These are phyloP conservation scores for Phytophthora vignae DNA, from an alignment of 352 stramenopile species.

Conservation along the genomic window DNA sequence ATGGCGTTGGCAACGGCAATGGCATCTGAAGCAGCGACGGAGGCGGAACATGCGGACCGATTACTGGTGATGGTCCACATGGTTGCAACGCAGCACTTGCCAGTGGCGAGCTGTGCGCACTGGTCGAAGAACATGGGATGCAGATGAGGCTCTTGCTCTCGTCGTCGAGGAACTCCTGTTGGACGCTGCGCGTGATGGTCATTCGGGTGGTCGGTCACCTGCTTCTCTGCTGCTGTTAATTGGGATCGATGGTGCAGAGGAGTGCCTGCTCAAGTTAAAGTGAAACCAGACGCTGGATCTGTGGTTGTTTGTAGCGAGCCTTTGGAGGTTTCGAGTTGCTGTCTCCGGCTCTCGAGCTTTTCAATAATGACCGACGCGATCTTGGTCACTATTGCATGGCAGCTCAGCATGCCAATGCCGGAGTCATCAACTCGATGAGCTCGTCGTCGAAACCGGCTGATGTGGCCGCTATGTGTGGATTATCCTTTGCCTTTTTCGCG, in stretches of 20 bases:
- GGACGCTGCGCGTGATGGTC: constrained; percentile 48
- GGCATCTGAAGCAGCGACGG: background rate
- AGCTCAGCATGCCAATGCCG: background rate
- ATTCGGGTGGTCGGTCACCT: constrained; percentile 22
- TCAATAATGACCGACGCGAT: constrained; percentile 30
- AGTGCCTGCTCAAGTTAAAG: constrained; percentile 14
- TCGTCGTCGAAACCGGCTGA: background rate
- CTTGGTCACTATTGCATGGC: constrained; percentile 14
- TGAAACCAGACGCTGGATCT: background rate
- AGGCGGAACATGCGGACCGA: background rate
- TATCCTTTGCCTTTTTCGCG: constrained; percentile 12
- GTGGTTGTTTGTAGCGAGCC: constrained; percentile 5
- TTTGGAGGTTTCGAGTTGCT: constrained; percentile 9
- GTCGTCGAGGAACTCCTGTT: constrained; percentile 47
- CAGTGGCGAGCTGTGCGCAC: constrained; percentile 3
- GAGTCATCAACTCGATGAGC: background rate
- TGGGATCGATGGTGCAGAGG: constrained; percentile 1
- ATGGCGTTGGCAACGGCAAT: background rate
- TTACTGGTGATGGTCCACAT: background rate
- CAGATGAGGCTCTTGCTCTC: constrained; percentile 45
- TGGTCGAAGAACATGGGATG: constrained; percentile 30
- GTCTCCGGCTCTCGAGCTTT: constrained; percentile 9
- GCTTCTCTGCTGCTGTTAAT: constrained; percentile 1
- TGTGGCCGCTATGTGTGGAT: constrained; percentile 14
- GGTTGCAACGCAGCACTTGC: background rate